Evolutionary conservation across 169 alveolate genomes (phyloP).

Genomic region (Amoebophrya sp.): DNA sequence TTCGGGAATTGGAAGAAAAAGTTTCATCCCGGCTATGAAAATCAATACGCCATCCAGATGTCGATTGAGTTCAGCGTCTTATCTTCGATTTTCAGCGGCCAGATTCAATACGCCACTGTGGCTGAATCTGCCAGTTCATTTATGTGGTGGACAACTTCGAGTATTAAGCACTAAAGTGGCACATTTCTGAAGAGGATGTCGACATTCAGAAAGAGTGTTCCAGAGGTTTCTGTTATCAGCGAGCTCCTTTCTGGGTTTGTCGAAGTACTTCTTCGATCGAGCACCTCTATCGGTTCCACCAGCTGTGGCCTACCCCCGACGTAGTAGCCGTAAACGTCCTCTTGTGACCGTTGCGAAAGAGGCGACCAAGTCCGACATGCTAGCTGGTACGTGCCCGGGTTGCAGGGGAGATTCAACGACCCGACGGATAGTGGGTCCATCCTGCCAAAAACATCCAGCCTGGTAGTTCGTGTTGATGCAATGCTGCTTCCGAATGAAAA

Average conservation of each 20-base stretch:
- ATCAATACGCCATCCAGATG: too few relatives aligned
- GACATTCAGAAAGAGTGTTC: background rate
- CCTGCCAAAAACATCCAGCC: background rate
- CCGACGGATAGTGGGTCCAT: background rate
- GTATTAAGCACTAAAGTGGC: too few relatives aligned
- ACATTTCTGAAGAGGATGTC: background rate
- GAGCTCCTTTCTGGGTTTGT: background rate
- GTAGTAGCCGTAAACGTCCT: slow-evolving; percentile 16
- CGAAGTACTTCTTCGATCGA: background rate
- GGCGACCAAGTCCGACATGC: background rate
- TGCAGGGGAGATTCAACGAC: background rate
- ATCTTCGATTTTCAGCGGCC: too few relatives aligned
- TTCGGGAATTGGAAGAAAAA: too few relatives aligned
- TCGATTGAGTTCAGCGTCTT: too few relatives aligned
- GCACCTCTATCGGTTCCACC: background rate
- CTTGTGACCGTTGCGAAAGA: background rate
- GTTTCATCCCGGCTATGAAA: too few relatives aligned
- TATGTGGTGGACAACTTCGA: too few relatives aligned
- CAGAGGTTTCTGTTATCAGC: background rate
- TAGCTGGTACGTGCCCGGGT: background rate
- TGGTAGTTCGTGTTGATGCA: too few relatives aligned
- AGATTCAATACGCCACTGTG: too few relatives aligned
- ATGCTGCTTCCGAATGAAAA: too few relatives aligned
- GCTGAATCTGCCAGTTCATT: too few relatives aligned
- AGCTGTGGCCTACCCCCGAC: slow-evolving; percentile 1